A percentile compares a stretch with the other conserved stretches of the same genome.
phyloP scores from a whole-genome alignment of 2,329 filamentous ascomycete genomes.

The Claviceps purpurea region DNA sequence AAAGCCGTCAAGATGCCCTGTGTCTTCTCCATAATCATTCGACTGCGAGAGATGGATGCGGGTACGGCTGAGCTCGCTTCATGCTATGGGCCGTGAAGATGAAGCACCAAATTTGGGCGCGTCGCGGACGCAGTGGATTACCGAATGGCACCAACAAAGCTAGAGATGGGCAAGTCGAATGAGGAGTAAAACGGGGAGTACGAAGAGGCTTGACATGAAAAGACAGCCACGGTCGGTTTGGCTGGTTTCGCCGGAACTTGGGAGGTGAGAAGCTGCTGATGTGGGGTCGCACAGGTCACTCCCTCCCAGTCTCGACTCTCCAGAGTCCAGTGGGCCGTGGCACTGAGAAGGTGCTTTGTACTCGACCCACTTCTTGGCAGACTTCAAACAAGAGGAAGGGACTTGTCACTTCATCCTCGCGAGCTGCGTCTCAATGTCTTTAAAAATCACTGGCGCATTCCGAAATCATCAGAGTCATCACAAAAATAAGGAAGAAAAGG shows the following conservation, averaged over 20 bases:
- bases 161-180: neutral
- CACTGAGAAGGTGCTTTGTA: too few species aligned
- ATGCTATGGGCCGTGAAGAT: neutral
- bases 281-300: neutral
- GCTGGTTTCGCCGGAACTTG: neutral
- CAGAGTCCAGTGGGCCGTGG: too few species aligned
- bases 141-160: too few species aligned
- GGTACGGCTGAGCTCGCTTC: neutral
- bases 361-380: neutral
- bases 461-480: too few species aligned
- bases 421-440: too few species aligned
- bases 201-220: neutral
- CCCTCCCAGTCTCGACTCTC: neutral
- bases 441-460: too few species aligned
- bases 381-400: too few species aligned
- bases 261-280: neutral
- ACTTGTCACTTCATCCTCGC: too few species aligned
- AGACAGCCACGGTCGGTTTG: neutral
- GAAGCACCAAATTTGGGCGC: too few species aligned
- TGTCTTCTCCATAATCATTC: constrained; percentile 1
- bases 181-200: neutral
- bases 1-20: constrained; percentile 2
- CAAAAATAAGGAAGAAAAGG: too few species aligned
- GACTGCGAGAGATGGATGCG: neutral
- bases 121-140: too few species aligned